A percentile compares a stretch with the other conserved stretches of the same genome.
Conservation (phyloP, 2,329 filamentous ascomycete genomes). For the Penicillium crustosum region DNA sequence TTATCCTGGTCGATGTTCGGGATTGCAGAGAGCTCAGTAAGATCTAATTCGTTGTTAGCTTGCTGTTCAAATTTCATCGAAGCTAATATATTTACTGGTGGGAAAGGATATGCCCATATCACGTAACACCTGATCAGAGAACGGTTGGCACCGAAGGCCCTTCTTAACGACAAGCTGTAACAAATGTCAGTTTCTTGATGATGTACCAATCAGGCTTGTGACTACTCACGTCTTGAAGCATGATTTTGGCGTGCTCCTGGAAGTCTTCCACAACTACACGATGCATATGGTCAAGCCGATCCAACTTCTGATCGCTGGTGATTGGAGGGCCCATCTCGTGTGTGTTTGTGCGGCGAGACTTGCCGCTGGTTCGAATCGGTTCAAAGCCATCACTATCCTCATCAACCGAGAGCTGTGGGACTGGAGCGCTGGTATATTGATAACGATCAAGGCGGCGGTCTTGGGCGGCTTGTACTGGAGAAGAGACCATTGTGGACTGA, state of each 20-base stretch:
- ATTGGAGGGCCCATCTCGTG: slow-evolving; percentile 48
- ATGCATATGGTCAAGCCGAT: slow-evolving; percentile 45
- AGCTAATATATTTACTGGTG: slow-evolving; percentile 31
- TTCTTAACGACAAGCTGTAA: slow-evolving; percentile 45
- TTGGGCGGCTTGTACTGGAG: slow-evolving; percentile 55
- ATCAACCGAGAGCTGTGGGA: slow-evolving; percentile 33
- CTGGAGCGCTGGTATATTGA: slow-evolving; percentile 24
- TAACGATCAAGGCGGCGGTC: slow-evolving; percentile 35
- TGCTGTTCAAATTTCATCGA: neutral
- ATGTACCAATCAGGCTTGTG: neutral
- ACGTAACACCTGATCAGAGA: slow-evolving; percentile 48
- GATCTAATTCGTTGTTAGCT: slow-evolving; percentile 31
- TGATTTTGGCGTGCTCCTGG: slow-evolving; percentile 45
- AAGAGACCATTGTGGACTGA: slow-evolving; percentile 66
- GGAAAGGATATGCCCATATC: slow-evolving; percentile 52
- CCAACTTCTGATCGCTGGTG: slow-evolving; percentile 44
- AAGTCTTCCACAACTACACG: slow-evolving; percentile 51
- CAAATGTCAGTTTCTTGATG: slow-evolving; percentile 5
- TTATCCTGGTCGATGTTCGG: slow-evolving; percentile 47
- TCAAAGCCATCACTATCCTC: slow-evolving; percentile 48
- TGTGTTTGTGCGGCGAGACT: slow-evolving; percentile 26
- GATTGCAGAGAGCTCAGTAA: slow-evolving; percentile 41
- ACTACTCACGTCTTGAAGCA: slow-evolving; percentile 42
- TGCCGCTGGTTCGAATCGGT: slow-evolving; percentile 39
- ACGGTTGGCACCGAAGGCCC: slow-evolving; percentile 47